Base-by-base conservation (phyloP, 306 rosid species). In the Psophocarpus tetragonolobus region DNA sequence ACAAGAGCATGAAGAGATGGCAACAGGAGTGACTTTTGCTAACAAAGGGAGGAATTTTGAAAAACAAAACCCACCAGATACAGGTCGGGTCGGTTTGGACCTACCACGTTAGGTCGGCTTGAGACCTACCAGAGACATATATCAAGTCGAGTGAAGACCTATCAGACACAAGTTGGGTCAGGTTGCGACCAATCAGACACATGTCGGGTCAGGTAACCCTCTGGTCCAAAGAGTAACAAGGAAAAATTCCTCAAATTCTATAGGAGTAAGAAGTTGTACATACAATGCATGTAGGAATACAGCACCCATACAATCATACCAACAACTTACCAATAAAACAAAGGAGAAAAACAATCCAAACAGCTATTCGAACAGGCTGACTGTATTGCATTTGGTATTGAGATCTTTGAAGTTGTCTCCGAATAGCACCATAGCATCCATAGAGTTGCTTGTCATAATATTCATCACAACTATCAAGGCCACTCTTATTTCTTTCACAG, bases 401-500 rank as follows among this genome's bases (percentile, higher is more conserved):
- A 82, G 92, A 95, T 77, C 97, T 87, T 76, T 86, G 98, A 86
- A 95, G 89, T 77, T 82, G 93, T 71, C 98, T 90, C 73, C 85
- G 93, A 53, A 95, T 74, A 68, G 98, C 93, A 61, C 98, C 97
- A 48, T 86, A 80, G 97, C 98, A 95, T 68, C 98, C 97, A 86
- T 92, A 63, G 47, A 89, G 87, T 69, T 90, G 93, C 82, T 92
- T 92, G 78, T 89, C 88, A 56, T 89, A 92, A 73, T 76, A 87
- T 68, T 90, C 89, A 71, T 90, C 90, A 26, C 78, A 88, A 78
- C 89, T 77, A 71, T 92, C 87, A 45, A 89, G 81, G 83, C 76
- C 82, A 79, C 95, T 92, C 87, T 94, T 94, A 78, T 73, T 88
- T 87, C 83, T 92, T 80, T 89, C 98, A 17, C 73, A 87, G 90